phyloP scores from a whole-genome alignment of 2,329 filamentous ascomycete species.

The Dichotomopilus funicola region DNA sequence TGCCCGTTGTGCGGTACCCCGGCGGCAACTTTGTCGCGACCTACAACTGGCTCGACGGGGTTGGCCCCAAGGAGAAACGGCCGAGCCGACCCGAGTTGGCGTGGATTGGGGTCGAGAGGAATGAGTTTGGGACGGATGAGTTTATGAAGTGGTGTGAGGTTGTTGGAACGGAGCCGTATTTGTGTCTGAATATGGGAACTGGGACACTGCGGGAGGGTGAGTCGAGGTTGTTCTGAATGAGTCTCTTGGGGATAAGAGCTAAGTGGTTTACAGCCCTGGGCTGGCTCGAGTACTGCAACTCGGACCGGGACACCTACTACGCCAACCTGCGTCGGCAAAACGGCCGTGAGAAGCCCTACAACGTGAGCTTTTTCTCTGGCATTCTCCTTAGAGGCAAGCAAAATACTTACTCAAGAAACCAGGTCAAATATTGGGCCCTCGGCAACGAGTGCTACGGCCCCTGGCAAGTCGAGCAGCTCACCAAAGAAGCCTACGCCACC shows the following conservation, averaged over 20 bases:
- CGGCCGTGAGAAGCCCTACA: conserved; percentile 70
- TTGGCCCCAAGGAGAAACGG: conserved; percentile 65
- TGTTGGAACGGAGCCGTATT: conserved; percentile 68
- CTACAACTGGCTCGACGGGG: conserved; percentile 78
- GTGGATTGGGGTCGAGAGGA: conserved; percentile 70
- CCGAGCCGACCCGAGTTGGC: conserved; percentile 67
- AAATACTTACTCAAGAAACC: neutral
- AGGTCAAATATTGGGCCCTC: conserved; percentile 76
- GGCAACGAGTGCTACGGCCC: conserved; percentile 68
- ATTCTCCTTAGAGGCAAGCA: neutral
- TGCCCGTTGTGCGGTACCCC: conserved; percentile 73
- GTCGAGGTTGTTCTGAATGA: neutral
- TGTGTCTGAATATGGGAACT: conserved; percentile 76
- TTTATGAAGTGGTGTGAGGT: conserved; percentile 75
- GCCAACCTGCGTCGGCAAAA: conserved; percentile 72
- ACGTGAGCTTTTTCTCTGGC: conserved; percentile 24
- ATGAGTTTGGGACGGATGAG: conserved; percentile 79
- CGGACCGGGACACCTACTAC: conserved; percentile 68
- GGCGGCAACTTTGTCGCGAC: conserved; percentile 81
- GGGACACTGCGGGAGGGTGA: conserved; percentile 47
- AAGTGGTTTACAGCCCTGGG: conserved; percentile 40
- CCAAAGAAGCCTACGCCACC: conserved; percentile 62
- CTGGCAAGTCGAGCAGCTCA: conserved; percentile 62
- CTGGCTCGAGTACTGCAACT: conserved; percentile 86
- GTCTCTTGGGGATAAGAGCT: neutral